Evolutionary conservation across 768 basidiomycete genomes (phyloP).

Genomic region (Leccinellum luteum): DNA sequence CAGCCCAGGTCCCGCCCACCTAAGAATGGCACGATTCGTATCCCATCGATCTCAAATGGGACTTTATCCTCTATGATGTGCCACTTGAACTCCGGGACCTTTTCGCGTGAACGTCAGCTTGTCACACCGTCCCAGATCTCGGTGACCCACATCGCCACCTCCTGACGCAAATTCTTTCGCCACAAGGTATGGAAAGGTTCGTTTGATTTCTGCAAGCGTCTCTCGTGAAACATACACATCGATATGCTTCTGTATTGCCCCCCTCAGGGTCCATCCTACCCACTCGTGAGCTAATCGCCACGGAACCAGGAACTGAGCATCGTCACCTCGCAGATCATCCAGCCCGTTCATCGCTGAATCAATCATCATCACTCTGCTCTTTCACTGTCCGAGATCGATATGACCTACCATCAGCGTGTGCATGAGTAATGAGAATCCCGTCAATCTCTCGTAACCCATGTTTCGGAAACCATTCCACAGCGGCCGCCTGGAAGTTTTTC

Average conservation of each 20-base stretch:
- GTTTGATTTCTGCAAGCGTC: conserved; percentile 64
- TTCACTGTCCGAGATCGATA: background rate
- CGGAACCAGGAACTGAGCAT: background rate
- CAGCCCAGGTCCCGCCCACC: conserved; percentile 36
- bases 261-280: conserved; percentile 69
- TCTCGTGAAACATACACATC: conserved; percentile 68
- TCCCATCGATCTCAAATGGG: conserved; percentile 64
- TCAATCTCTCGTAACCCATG: conserved; percentile 71
- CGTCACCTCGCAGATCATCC: conserved; percentile 77
- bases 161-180: conserved; percentile 74
- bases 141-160: conserved; percentile 62
- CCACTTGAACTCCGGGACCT: conserved; percentile 85
- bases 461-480: conserved; percentile 62
- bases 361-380: background rate
- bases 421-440: conserved; percentile 80
- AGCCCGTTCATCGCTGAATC: conserved; percentile 80
- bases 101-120: conserved; percentile 5
- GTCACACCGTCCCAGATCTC: background rate
- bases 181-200: conserved; percentile 81
- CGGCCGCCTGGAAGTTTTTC: conserved; percentile 71
- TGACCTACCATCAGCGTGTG: conserved; percentile 71
- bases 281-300: conserved; percentile 4
- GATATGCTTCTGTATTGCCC: conserved; percentile 65
- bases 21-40: conserved; percentile 62
- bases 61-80: conserved; percentile 71